Evolutionary conservation across 345 rosid species (phyloP).

Genomic region (Jatropha curcas): DNA sequence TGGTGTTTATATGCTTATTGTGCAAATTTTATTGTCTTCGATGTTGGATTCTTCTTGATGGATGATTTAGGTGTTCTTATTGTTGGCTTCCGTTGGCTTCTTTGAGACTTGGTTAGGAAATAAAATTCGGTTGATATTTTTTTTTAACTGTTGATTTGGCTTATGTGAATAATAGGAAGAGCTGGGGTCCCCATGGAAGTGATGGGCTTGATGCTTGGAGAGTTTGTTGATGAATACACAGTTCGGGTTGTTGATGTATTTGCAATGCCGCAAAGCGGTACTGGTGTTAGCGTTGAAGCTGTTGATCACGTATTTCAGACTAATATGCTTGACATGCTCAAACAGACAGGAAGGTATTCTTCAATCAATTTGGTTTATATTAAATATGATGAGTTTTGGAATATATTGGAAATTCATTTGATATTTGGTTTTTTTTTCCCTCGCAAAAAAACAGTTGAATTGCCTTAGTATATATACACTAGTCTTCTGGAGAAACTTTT

Average conservation of each 20-base stretch:
- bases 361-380: background rate
- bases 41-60: no score
- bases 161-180: slow-evolving; percentile 53
- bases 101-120: background rate
- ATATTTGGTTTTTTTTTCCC: background rate
- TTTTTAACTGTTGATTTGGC: background rate
- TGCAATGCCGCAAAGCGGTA: slow-evolving; percentile 99
- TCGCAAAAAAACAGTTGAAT: no score
- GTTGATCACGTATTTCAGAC: slow-evolving; percentile 99
- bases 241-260: slow-evolving; percentile 97
- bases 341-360: slow-evolving; percentile 89
- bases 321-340: slow-evolving; percentile 99
- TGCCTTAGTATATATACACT: no score
- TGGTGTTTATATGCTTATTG: background rate
- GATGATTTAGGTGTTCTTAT: background rate
- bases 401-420: background rate
- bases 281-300: slow-evolving; percentile 99
- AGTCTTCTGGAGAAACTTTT: no score
- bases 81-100: background rate
- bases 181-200: slow-evolving; percentile 99
- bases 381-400: background rate
- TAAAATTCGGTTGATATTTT: slow-evolving; percentile 1
- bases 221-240: slow-evolving; percentile 97
- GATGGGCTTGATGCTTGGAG: slow-evolving; percentile 99
- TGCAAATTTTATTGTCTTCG: no score